phyloP scores from a whole-genome alignment of 2,329 filamentous ascomycete genomes.

The Eutypa lata region DNA sequence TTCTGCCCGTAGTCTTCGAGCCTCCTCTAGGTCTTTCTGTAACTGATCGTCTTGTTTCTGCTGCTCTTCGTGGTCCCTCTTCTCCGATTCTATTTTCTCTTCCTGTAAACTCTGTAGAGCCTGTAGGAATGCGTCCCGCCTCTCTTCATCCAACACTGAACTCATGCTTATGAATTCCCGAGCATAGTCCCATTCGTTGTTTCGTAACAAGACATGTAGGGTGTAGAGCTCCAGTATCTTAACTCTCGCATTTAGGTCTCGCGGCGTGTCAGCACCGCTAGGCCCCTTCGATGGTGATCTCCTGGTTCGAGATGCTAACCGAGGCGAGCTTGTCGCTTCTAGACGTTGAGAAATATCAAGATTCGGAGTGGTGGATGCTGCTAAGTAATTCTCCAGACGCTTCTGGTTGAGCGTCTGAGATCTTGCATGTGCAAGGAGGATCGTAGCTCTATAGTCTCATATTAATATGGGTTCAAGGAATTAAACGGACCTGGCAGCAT shows the following conservation, averaged over 20 bases:
- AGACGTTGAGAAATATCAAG: constrained; percentile 69
- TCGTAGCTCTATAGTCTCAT: constrained; percentile 66
- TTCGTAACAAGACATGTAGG: constrained; percentile 87
- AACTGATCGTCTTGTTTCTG: constrained; percentile 55
- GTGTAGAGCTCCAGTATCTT: constrained; percentile 96
- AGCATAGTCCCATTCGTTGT: constrained; percentile 95
- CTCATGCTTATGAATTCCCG: constrained; percentile 84
- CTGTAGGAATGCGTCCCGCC: constrained; percentile 82
- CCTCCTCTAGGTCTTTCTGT: constrained; percentile 55
- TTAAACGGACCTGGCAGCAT: too few species aligned
- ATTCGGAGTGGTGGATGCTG: constrained; percentile 68
- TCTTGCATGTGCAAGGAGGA: constrained; percentile 85
- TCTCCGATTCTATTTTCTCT: constrained; percentile 72
- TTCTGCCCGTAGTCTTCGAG: constrained; percentile 51
- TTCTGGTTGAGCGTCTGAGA: constrained; percentile 82
- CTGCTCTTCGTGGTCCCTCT: constrained; percentile 58
- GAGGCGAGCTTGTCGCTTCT: constrained; percentile 38
- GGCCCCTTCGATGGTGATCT: constrained; percentile 44
- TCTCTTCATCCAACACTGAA: constrained; percentile 86
- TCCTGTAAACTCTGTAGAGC: constrained; percentile 81
- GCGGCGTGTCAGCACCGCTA: constrained; percentile 75
- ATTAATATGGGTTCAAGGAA: constrained; percentile 4
- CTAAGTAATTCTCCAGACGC: constrained; percentile 83
- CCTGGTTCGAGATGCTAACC: constrained; percentile 19
- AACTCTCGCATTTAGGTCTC: constrained; percentile 78